Conservation (phyloP, 1,284 basidiomycete genomes). For the Mycena sp. region DNA sequence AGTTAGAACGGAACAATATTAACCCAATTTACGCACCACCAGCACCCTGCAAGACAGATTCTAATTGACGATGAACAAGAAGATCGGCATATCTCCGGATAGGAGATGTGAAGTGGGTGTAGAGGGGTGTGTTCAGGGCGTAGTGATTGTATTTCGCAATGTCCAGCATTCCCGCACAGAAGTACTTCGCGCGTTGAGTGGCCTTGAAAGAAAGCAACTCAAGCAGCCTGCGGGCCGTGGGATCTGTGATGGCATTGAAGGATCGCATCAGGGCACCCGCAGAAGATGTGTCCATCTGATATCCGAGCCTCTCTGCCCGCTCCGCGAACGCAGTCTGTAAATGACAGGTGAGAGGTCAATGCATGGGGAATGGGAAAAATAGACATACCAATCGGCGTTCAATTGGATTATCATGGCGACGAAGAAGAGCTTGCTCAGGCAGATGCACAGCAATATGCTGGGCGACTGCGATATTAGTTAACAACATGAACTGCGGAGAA, state of each 20-base stretch:
- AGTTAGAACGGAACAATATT: constrained; percentile 5
- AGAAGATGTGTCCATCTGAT: constrained; percentile 83
- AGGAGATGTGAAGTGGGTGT: constrained; percentile 97
- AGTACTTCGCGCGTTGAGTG: constrained; percentile 94
- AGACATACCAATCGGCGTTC: constrained; percentile 84
- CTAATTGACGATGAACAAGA: constrained; percentile 96
- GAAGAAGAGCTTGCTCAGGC: constrained; percentile 94
- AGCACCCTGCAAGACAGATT: constrained; percentile 83
- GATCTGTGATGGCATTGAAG: constrained; percentile 78
- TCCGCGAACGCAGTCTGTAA: constrained; percentile 77
- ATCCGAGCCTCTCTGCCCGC: constrained; percentile 86
- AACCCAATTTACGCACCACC: constrained; percentile 39
- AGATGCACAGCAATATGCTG: constrained; percentile 93
- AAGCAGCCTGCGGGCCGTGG: constrained; percentile 77
- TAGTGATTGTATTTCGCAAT: constrained; percentile 98
- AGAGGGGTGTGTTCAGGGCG: constrained; percentile 90
- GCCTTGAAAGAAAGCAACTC: constrained; percentile 89
- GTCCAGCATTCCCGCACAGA: constrained; percentile 99
- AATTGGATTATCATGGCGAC: constrained; percentile 92
- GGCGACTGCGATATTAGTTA: constrained; percentile 91
- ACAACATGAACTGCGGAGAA: constrained; percentile 86
- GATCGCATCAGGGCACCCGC: constrained; percentile 88
- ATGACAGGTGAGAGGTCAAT: constrained; percentile 4
- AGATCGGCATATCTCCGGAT: constrained; percentile 96
- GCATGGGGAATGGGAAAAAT: neutral